phyloP scores from a whole-genome alignment of 1,284 basidiomycete species.

The Ceratobasidium sp. region DNA sequence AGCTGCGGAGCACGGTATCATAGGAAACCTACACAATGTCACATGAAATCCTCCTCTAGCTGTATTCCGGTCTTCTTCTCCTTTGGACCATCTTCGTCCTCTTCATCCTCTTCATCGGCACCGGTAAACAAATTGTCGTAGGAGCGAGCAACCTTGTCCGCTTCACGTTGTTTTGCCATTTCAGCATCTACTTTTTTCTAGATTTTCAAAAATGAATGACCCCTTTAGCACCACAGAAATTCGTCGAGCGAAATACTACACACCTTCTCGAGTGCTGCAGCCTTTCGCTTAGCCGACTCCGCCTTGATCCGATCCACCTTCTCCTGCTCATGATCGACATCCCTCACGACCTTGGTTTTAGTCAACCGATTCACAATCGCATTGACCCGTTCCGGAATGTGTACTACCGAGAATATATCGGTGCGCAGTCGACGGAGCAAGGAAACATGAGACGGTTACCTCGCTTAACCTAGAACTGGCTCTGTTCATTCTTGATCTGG shows the following conservation, averaged over 20 bases:
- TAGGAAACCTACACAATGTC: conserved; percentile 24
- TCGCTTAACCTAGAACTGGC: conserved; percentile 72
- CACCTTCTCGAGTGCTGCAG: conserved; percentile 71
- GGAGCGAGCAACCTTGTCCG: conserved; percentile 79
- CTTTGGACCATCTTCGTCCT: conserved; percentile 52
- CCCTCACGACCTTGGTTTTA: conserved; percentile 88
- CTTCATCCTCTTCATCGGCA: conserved; percentile 44
- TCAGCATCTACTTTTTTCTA: conserved; percentile 79
- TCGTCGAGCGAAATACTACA: conserved; percentile 4
- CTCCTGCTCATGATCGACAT: conserved; percentile 93
- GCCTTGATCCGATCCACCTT: conserved; percentile 81
- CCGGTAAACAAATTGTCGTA: conserved; percentile 73
- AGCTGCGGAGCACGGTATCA: too few relatives aligned
- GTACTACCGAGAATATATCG: conserved; percentile 60
- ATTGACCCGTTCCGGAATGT: conserved; percentile 86
- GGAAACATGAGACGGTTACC: conserved; percentile 57
- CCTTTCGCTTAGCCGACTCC: conserved; percentile 75
- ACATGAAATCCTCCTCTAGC: conserved; percentile 51
- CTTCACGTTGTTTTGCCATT: conserved; percentile 71
- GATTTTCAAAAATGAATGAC: neutral
- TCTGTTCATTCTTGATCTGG: neutral
- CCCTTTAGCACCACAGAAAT: neutral
- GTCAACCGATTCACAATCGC: conserved; percentile 91
- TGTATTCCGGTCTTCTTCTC: conserved; percentile 47
- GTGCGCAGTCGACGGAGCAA: neutral